Conservation (phyloP, 2,329 filamentous ascomycete genomes). For the Gaeumannomyces sp. region DNA sequence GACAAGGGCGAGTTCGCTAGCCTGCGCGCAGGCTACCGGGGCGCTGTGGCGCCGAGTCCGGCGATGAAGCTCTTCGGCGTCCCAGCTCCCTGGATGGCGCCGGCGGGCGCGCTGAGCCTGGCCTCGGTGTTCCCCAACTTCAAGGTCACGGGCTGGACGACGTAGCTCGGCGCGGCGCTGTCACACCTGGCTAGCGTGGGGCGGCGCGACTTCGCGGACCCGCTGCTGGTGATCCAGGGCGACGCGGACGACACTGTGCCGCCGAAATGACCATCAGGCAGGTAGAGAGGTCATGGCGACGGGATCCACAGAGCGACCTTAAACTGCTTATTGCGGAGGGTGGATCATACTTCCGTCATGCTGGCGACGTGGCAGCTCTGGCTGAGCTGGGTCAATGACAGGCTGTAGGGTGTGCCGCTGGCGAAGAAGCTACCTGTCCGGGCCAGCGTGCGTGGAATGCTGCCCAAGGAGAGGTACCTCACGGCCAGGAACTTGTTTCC, state of each 20-base stretch:
- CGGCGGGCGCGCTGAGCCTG: constrained; percentile 18
- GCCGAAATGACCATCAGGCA: constrained; percentile 11
- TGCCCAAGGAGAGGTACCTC: background rate
- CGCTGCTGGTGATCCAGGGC: constrained; percentile 32
- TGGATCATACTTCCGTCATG: constrained; percentile 16
- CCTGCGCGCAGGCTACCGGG: constrained; percentile 29
- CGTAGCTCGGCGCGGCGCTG: constrained; percentile 20
- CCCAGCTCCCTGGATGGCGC: constrained; percentile 13
- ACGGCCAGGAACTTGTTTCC: background rate
- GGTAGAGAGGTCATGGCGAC: constrained; percentile 18
- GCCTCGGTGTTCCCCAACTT: constrained; percentile 22
- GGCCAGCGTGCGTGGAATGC: background rate
- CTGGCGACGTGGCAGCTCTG: constrained; percentile 20
- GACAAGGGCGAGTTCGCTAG: constrained; percentile 22
- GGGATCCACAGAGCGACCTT: constrained; percentile 10
- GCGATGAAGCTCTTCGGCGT: constrained; percentile 19
- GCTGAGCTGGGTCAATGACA: constrained; percentile 20
- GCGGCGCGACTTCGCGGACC: constrained; percentile 26
- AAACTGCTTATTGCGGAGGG: constrained; percentile 18
- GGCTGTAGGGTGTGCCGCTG: constrained; percentile 12
- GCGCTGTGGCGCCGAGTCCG: constrained; percentile 27
- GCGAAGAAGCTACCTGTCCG: background rate
- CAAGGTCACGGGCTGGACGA: constrained; percentile 21
- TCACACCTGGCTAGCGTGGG: constrained; percentile 22
- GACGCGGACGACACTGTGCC: constrained; percentile 18